Evolutionary conservation across 805 yeast genomes (phyloP).

Genomic region (Saccharomycopsis schoenii): DNA sequence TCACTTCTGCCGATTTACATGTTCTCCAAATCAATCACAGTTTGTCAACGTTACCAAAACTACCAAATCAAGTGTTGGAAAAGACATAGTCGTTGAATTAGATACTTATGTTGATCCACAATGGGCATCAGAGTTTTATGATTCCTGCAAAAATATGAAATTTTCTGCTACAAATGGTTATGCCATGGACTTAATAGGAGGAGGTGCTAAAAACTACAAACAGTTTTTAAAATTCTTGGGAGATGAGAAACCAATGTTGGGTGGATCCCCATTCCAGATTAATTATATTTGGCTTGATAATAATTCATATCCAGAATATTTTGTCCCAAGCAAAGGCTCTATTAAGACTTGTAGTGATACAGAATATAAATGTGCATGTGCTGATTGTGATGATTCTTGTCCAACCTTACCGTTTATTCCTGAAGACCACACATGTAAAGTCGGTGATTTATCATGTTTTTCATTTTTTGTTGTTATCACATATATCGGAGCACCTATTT

Average conservation of each 20-base stretch:
- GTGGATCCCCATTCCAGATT: constrained; percentile 95
- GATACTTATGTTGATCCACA: constrained; percentile 47
- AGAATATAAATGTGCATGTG: constrained; percentile 70
- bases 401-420: constrained; percentile 48
- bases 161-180: constrained; percentile 91
- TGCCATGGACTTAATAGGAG: constrained; percentile 96
- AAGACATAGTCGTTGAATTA: constrained; percentile 60
- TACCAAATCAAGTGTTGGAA: constrained; percentile 39
- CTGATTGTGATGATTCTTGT: constrained; percentile 79
- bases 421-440: constrained; percentile 31
- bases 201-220: constrained; percentile 75
- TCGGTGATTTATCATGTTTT: constrained; percentile 63
- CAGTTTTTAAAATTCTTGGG: constrained; percentile 83
- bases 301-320: constrained; percentile 21
- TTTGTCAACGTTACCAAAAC: constrained; percentile 61
- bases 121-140: constrained; percentile 58
- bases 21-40: constrained; percentile 73
- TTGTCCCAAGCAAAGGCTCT: constrained; percentile 25
- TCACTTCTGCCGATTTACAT: constrained; percentile 79
- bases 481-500: constrained; percentile 31
- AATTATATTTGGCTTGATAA: constrained; percentile 47
- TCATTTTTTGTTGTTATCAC: constrained; percentile 50
- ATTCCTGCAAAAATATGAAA: constrained; percentile 82
- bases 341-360: constrained; percentile 42
- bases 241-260: constrained; percentile 85